Evolutionary conservation across 371 early-diverging fungal species (phyloP).

Genomic region (Mucor ambiguus): DNA sequence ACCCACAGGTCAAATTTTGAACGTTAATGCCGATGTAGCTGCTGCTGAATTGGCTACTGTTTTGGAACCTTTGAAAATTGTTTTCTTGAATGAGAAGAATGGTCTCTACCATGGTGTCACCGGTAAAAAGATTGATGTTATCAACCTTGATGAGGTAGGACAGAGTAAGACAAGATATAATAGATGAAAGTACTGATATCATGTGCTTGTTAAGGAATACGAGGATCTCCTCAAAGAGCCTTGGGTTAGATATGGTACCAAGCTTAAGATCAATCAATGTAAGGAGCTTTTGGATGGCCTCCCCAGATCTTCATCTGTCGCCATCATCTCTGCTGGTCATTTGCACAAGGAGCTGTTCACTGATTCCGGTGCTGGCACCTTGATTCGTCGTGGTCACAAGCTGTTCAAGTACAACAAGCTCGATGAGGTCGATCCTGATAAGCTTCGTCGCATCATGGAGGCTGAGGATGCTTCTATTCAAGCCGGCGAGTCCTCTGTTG

Average conservation of each 20-base stretch:
- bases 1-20: conserved; percentile 93
- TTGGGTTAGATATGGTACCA: conserved; percentile 97
- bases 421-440: conserved; percentile 77
- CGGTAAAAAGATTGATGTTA: conserved; percentile 89
- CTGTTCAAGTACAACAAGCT: conserved; percentile 71
- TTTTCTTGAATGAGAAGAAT: conserved; percentile 95
- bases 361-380: conserved; percentile 93
- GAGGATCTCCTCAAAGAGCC: conserved; percentile 87
- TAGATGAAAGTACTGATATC: background rate
- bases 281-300: conserved; percentile 93
- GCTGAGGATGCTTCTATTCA: conserved; percentile 72
- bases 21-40: conserved; percentile 98
- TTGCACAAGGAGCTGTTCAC: conserved; percentile 97
- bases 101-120: conserved; percentile 93
- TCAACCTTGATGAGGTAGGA: conserved; percentile 93
- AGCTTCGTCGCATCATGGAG: conserved; percentile 81
- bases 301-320: conserved; percentile 94
- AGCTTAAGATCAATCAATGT: conserved; percentile 94
- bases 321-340: conserved; percentile 95
- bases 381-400: conserved; percentile 93
- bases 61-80: conserved; percentile 94
- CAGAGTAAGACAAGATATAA: conserved; percentile 1
- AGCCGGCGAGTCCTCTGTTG: conserved; percentile 71
- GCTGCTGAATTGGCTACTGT: conserved; percentile 95
- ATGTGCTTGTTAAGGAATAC: conserved; percentile 47